Evolutionary conservation across 345 rosid genomes (phyloP).

Genomic region (Eucalyptus pauciflora): DNA sequence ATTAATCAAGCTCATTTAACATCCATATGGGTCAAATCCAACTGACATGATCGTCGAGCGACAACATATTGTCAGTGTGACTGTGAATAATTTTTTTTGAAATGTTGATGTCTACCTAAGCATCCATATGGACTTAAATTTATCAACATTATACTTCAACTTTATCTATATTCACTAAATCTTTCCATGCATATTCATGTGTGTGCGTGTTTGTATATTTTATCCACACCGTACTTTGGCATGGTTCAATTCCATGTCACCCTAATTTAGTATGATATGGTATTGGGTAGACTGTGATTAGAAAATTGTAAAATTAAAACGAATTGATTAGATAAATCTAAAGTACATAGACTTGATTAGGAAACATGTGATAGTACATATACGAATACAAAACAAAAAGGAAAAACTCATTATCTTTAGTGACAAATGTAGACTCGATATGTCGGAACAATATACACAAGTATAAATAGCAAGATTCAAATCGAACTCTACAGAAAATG

Average conservation of each 20-base stretch:
- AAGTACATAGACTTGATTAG: not conserved
- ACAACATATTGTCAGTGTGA: not conserved
- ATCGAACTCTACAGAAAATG: fast-evolving
- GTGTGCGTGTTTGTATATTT: not conserved
- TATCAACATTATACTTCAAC: not conserved
- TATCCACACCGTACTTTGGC: fast-evolving
- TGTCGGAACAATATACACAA: not conserved
- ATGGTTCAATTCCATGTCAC: not conserved
- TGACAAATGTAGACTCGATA: not conserved
- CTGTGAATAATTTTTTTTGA: fast-evolving
- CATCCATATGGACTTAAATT: not conserved
- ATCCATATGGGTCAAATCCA: not conserved
- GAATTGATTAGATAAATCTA: not conserved
- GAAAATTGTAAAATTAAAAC: not conserved
- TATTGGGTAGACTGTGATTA: not conserved
- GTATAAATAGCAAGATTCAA: not conserved
- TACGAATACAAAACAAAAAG: fast-evolving
- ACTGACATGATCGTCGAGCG: fast-evolving
- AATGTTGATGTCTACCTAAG: not conserved
- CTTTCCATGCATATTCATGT: fast-evolving
- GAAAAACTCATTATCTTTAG: not conserved
- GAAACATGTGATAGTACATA: fast-evolving
- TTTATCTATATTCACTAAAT: not conserved
- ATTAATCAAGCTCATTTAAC: not conserved
- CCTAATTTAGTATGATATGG: not conserved